Percentiles rank a stretch among this genome's conserved stretches.
Conservation (phyloP, 2,329 filamentous ascomycete species). For the Neonectria punicea region DNA sequence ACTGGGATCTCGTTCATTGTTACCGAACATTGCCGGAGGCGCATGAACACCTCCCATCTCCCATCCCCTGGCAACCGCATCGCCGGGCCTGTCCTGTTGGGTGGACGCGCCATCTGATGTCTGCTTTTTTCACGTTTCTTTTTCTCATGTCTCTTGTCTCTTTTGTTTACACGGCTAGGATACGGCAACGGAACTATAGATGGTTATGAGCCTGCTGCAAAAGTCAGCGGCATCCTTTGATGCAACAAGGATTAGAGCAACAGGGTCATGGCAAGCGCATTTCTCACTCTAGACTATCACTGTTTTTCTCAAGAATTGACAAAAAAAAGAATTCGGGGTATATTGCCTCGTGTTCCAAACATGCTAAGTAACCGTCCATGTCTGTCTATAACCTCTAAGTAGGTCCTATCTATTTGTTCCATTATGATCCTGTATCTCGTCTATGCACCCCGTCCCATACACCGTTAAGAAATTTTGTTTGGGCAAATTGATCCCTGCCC, state of each 20-base stretch:
- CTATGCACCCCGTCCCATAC: conserved; percentile 18
- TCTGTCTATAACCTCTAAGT: conserved; percentile 19
- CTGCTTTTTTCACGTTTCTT: conserved; percentile 1
- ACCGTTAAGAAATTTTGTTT: background rate
- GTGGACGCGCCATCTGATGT: conserved; percentile 6
- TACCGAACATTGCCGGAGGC: conserved; percentile 38
- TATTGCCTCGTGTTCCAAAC: conserved; percentile 35
- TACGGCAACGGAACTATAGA: conserved; percentile 22
- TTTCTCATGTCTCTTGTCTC: conserved; percentile 7
- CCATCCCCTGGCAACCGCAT: conserved; percentile 29
- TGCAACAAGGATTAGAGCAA: conserved; percentile 20
- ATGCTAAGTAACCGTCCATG: conserved; percentile 15
- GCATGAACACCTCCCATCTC: conserved; percentile 33
- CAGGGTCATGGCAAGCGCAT: conserved; percentile 21
- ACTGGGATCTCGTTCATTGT: conserved; percentile 35
- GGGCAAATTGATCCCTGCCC: background rate
- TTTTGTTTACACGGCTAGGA: conserved; percentile 10
- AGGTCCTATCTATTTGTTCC: background rate
- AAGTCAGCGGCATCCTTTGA: conserved; percentile 24
- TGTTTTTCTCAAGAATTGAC: conserved; percentile 8
- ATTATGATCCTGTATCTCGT: conserved; percentile 1
- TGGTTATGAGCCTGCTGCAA: conserved; percentile 23
- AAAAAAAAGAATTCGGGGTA: conserved; percentile 36
- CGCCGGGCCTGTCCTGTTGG: conserved; percentile 3
- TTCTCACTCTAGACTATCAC: conserved; percentile 10